Evolutionary conservation across 2,329 filamentous ascomycete genomes (phyloP).

Genomic region (Alternaria burnsii): DNA sequence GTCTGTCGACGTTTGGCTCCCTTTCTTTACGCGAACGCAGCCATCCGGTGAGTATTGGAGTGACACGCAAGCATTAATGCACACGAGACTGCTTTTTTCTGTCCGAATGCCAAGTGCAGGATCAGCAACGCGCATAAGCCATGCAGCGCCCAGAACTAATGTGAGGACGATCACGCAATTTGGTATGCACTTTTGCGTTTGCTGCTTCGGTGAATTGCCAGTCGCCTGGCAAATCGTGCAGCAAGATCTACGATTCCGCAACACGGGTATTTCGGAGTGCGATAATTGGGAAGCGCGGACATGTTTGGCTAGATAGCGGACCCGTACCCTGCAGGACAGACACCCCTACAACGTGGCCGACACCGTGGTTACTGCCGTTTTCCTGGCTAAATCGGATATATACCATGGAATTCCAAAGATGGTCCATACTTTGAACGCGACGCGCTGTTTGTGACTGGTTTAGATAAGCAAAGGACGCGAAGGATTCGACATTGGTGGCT

Average conservation of each 20-base stretch:
- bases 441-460: neutral
- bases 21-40: neutral
- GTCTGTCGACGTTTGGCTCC: neutral
- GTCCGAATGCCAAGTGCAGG: neutral
- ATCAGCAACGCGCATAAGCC: slow-evolving; percentile 4
- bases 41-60: neutral
- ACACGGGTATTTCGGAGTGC: neutral
- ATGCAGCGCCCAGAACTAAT: neutral
- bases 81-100: neutral
- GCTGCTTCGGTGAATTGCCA: neutral
- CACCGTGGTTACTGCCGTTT: neutral
- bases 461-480: slow-evolving; percentile 5
- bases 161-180: slow-evolving; percentile 11
- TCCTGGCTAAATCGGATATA: neutral
- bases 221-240: neutral
- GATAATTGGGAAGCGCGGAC: neutral
- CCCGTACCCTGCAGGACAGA: neutral
- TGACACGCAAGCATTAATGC: neutral
- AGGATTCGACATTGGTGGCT: neutral
- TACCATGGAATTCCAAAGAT: neutral
- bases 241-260: neutral
- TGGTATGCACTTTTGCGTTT: neutral
- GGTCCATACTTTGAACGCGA: neutral
- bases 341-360: neutral
- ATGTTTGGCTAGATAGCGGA: slow-evolving; percentile 1